Percentiles rank a stretch among this genome's conserved stretches.
Conservation (phyloP, 2,329 filamentous ascomycete genomes). For the Neofusicoccum ribis region DNA sequence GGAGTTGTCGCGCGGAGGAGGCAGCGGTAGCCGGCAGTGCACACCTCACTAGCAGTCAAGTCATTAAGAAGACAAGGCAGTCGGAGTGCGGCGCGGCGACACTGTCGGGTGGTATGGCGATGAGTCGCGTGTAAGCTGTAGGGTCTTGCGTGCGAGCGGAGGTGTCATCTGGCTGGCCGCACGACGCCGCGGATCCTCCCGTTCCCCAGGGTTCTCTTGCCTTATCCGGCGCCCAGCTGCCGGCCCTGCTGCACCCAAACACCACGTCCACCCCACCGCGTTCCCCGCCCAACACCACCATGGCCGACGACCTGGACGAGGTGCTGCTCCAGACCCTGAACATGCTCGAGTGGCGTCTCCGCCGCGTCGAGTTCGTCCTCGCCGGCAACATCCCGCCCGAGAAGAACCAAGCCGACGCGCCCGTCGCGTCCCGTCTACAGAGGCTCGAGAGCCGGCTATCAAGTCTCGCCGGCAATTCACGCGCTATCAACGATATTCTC, state of each 20-base stretch:
- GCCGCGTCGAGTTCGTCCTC: constrained; percentile 46
- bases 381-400: constrained; percentile 35
- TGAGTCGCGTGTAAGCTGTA: constrained; percentile 8
- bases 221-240: constrained; percentile 1
- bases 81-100: neutral
- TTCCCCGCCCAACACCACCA: neutral
- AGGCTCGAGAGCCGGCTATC: constrained; percentile 39
- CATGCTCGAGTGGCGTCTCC: constrained; percentile 47
- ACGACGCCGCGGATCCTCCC: constrained; percentile 8
- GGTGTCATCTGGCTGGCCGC: constrained; percentile 13
- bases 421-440: constrained; percentile 37
- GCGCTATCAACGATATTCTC: constrained; percentile 42
- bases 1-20: constrained; percentile 3
- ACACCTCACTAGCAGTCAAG: constrained; percentile 6
- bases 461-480: constrained; percentile 41
- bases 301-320: constrained; percentile 39
- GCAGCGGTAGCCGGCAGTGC: constrained; percentile 4
- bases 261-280: neutral
- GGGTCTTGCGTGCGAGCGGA: constrained; percentile 16
- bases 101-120: neutral
- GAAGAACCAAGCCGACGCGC: constrained; percentile 26
- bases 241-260: neutral
- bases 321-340: constrained; percentile 43
- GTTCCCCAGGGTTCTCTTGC: constrained; percentile 8
- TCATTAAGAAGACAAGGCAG: constrained; percentile 8